A percentile compares a stretch with the other conserved stretches of the same genome.
phyloP scores from a whole-genome alignment of 1,139 yeast species.

The Blastobotrys serpentis region DNA sequence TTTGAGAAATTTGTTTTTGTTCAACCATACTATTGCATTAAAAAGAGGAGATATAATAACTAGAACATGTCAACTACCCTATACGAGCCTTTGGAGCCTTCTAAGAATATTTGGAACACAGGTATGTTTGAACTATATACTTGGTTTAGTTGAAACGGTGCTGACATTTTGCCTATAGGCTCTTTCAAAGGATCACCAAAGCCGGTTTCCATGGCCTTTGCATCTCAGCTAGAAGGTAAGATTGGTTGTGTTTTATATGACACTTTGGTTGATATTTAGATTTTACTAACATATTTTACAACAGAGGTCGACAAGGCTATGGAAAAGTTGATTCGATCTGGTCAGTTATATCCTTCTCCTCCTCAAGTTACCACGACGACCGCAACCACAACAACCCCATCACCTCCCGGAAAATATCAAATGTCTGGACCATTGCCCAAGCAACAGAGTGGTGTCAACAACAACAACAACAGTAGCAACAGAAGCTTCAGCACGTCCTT shows the following conservation, averaged over 20 bases:
- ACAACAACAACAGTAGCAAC: neutral
- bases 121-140: neutral
- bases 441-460: neutral
- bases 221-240: conserved; percentile 17
- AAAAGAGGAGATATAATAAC: conserved; percentile 1
- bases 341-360: conserved; percentile 7
- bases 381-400: neutral
- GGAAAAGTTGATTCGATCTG: conserved; percentile 14
- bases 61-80: conserved; percentile 8
- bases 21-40: neutral
- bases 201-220: conserved; percentile 12
- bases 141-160: too few species aligned
- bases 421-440: conserved; percentile 2
- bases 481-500: conserved; percentile 5
- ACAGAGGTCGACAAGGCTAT: conserved; percentile 17
- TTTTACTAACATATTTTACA: neutral
- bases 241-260: neutral
- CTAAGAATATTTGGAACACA: conserved; percentile 5
- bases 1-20: neutral
- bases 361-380: conserved; percentile 1
- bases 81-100: conserved; percentile 7
- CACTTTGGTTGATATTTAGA: too few species aligned
- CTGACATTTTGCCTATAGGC: neutral
- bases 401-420: neutral
- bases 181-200: neutral